These are phyloP conservation scores for Phascolomyces articulosus DNA, from an alignment of 371 early-diverging fungal species.

Conservation along the genomic window DNA sequence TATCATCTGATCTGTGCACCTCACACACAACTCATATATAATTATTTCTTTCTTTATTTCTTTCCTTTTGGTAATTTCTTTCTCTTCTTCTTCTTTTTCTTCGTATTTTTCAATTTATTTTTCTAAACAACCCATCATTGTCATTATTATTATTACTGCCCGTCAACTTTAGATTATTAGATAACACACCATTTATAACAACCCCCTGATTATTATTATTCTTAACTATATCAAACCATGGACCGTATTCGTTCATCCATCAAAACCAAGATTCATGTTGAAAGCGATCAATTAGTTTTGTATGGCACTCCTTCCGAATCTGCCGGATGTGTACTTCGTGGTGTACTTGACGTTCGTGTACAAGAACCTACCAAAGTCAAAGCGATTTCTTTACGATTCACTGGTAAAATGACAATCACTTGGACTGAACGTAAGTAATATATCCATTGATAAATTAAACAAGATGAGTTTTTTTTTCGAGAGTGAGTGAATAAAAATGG, in stretches of 20 bases:
- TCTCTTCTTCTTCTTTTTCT: slow-evolving; percentile 5
- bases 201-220: not conserved
- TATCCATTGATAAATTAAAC: too few species aligned
- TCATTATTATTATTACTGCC: too few species aligned
- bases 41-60: not conserved
- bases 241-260: slow-evolving; percentile 15
- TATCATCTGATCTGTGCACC: slow-evolving; percentile 5
- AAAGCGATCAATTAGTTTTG: slow-evolving; percentile 42
- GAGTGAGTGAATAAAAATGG: too few species aligned
- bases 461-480: too few species aligned
- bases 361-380: slow-evolving; percentile 41
- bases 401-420: slow-evolving; percentile 34
- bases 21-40: not conserved
- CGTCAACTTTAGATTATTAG: too few species aligned
- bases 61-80: slow-evolving; percentile 4
- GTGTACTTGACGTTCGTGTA: slow-evolving; percentile 30
- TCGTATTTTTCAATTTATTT: too few species aligned
- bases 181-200: too few species aligned
- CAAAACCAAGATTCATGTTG: slow-evolving; percentile 34
- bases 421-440: slow-evolving; percentile 41
- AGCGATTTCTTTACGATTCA: slow-evolving; percentile 32
- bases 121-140: too few species aligned
- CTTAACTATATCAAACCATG: not conserved
- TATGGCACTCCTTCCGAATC: slow-evolving; percentile 44
- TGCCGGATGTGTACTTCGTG: slow-evolving; percentile 48